These are phyloP conservation scores for Adansonia grandidieri DNA, from an alignment of 441 rosid species.

Conservation along the genomic window DNA sequence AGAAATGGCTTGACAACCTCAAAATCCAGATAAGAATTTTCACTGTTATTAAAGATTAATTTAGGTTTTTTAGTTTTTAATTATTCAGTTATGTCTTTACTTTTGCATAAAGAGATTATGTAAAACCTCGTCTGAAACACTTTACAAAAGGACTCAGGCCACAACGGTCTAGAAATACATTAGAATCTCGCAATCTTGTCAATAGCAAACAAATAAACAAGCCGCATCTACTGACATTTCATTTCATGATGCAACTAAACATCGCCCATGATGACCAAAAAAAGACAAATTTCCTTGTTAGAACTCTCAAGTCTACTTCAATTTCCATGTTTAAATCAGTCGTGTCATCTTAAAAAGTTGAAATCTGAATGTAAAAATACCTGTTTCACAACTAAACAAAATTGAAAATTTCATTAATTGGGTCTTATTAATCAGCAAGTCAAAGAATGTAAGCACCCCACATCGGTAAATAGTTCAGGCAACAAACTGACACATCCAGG, in stretches of 20 bases:
- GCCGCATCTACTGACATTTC: neutral
- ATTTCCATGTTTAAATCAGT: neutral
- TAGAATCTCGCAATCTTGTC: neutral
- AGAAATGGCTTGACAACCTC: neutral
- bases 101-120: neutral
- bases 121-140: neutral
- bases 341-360: neutral
- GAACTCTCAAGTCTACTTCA: conserved; percentile 12
- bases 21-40: neutral
- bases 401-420: neutral
- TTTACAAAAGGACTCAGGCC: neutral
- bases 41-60: neutral
- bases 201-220: neutral
- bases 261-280: neutral
- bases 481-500: neutral
- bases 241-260: neutral
- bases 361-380: neutral
- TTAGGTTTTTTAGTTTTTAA: neutral
- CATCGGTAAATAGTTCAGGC: neutral
- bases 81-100: neutral
- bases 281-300: neutral
- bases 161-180: conserved; percentile 1
- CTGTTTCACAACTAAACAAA: neutral
- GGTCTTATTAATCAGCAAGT: conserved; percentile 12
- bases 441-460: conserved; percentile 10